Evolutionary conservation across 2,329 filamentous ascomycete genomes (phyloP).

Genomic region (Aquanectria penicillioides): DNA sequence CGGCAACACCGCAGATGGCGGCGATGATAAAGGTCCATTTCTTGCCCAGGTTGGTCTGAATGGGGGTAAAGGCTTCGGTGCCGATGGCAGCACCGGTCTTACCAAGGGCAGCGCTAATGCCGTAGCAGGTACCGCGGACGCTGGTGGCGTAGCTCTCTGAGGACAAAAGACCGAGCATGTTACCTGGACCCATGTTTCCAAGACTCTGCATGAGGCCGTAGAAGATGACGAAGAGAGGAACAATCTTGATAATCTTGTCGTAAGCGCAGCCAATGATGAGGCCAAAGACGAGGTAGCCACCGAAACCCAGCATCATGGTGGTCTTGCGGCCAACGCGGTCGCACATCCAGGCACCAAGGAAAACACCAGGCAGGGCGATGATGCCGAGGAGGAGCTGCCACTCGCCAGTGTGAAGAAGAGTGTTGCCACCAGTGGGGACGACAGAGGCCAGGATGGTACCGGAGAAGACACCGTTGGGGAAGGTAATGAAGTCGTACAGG

Average conservation of each 20-base stretch:
- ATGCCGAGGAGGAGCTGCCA: conserved; percentile 59
- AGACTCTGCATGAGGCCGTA: conserved; percentile 62
- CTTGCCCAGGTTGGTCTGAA: conserved; percentile 56
- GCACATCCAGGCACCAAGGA: conserved; percentile 59
- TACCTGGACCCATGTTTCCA: conserved; percentile 61
- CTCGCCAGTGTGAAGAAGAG: conserved; percentile 55
- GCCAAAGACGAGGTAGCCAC: conserved; percentile 60
- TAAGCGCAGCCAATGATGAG: conserved; percentile 62
- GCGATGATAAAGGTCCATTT: conserved; percentile 63
- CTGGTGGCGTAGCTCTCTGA: conserved; percentile 62
- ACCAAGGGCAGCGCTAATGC: conserved; percentile 60
- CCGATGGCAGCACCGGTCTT: conserved; percentile 63
- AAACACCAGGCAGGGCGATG: conserved; percentile 59
- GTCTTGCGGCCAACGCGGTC: conserved; percentile 59
- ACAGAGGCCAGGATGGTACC: conserved; percentile 54
- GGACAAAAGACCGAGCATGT: conserved; percentile 60
- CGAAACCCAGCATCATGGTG: conserved; percentile 62
- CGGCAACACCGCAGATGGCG: conserved; percentile 59
- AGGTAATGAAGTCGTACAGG: conserved; percentile 60
- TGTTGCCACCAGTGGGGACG: conserved; percentile 45
- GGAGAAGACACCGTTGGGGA: conserved; percentile 59
- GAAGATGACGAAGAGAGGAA: conserved; percentile 60
- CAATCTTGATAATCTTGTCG: conserved; percentile 56
- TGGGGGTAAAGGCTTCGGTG: conserved; percentile 60
- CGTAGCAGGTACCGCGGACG: conserved; percentile 62